These are phyloP conservation scores for Dendrothele bispora DNA, from an alignment of 768 basidiomycete species.

Conservation along the genomic window DNA sequence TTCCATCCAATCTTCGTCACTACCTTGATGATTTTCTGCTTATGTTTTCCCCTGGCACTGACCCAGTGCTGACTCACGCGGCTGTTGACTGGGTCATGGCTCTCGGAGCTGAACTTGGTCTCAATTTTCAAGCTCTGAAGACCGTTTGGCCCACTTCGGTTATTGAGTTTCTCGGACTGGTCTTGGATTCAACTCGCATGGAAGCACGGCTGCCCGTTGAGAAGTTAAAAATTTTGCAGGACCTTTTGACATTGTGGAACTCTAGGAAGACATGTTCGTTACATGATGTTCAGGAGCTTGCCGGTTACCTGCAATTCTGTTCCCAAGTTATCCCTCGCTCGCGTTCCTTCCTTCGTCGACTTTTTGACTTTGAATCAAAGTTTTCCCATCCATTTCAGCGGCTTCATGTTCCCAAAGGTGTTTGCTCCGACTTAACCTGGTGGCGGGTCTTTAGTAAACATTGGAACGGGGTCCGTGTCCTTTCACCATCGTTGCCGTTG, in stretches of 20 bases:
- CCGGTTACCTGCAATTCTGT: slow-evolving; percentile 31
- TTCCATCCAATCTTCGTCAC: slow-evolving; percentile 27
- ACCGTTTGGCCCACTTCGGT: slow-evolving; percentile 18
- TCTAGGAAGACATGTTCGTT: slow-evolving; percentile 15
- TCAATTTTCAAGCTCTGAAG: slow-evolving; percentile 27
- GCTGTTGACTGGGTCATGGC: slow-evolving; percentile 28
- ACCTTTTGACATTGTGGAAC: slow-evolving; percentile 21
- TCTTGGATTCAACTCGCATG: slow-evolving; percentile 22
- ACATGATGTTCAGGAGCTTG: slow-evolving; percentile 28
- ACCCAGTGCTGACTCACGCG: background rate
- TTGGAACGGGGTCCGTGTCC: slow-evolving; percentile 15
- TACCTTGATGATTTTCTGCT: slow-evolving; percentile 37
- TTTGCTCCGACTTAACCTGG: slow-evolving; percentile 26
- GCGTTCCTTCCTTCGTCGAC: slow-evolving; percentile 22
- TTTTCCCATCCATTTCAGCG: slow-evolving; percentile 18
- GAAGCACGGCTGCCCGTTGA: slow-evolving; percentile 30
- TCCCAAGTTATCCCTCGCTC: slow-evolving; percentile 31
- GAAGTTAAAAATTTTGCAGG: slow-evolving; percentile 24
- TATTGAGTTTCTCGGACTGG: slow-evolving; percentile 26
- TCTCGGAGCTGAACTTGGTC: slow-evolving; percentile 25
- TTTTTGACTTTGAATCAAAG: slow-evolving; percentile 25
- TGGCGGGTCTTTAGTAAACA: slow-evolving; percentile 12
- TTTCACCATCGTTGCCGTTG: slow-evolving; percentile 1
- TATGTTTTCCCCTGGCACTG: slow-evolving; percentile 15
- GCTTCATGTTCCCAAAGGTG: slow-evolving; percentile 20